Conservation (phyloP, 805 yeast species). For the Kluyveromyces siamensis region DNA sequence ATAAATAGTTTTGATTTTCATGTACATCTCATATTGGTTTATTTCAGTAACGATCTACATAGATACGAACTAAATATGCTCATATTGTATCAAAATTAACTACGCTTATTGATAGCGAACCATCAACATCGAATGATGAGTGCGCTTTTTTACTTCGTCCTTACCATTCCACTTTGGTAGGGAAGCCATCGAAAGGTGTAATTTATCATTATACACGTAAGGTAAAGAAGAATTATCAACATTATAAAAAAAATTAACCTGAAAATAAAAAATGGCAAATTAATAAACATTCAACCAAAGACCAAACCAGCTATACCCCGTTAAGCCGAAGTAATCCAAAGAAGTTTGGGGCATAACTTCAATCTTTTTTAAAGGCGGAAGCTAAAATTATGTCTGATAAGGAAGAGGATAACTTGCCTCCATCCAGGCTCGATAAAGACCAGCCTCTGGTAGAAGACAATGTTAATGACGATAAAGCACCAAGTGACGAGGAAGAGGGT, state of each 20-base stretch:
- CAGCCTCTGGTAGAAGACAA: conserved; percentile 30
- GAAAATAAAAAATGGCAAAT: neutral
- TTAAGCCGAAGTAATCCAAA: neutral
- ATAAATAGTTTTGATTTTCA: neutral
- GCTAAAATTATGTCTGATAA: conserved; percentile 1
- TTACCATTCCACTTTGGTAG: no score
- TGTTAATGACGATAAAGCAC: conserved; percentile 31
- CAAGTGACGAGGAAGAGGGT: conserved; percentile 36
- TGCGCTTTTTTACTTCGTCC: no score
- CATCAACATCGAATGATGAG: no score
- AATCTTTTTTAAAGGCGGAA: neutral
- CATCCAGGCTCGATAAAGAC: conserved; percentile 4
- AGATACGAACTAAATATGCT: neutral
- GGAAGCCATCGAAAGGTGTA: no score
- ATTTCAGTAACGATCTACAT: no score
- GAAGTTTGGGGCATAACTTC: neutral
- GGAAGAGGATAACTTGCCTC: neutral
- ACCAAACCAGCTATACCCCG: neutral
- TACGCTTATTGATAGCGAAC: no score
- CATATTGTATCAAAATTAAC: no score
- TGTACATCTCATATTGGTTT: no score
- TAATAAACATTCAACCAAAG: neutral
- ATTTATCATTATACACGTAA: neutral
- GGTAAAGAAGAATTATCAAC: neutral
- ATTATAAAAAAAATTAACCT: neutral